These are phyloP conservation scores for Dichomitus squalens DNA, from an alignment of 1,284 basidiomycete genomes.

Conservation along the genomic window DNA sequence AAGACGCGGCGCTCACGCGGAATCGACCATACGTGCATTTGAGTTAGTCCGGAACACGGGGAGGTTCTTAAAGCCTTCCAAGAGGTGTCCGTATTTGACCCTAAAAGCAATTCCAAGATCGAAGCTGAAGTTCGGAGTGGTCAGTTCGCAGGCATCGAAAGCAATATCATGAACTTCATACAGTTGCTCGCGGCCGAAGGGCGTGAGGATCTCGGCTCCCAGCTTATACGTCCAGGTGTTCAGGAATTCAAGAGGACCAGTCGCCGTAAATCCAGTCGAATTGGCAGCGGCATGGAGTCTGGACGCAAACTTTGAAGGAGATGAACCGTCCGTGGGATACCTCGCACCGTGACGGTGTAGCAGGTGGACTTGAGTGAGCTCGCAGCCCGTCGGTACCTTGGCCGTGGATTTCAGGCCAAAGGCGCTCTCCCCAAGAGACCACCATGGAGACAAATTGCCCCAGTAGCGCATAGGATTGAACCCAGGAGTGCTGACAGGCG, in stretches of 20 bases:
- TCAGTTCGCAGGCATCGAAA: neutral
- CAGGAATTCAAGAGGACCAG: conserved; percentile 53
- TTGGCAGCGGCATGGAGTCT: conserved; percentile 41
- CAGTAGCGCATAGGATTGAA: conserved; percentile 40
- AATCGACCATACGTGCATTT: conserved; percentile 55
- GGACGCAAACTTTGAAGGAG: conserved; percentile 43
- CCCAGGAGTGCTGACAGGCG: neutral
- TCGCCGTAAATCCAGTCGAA: conserved; percentile 40
- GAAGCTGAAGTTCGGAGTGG: conserved; percentile 36
- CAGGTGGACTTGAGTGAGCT: conserved; percentile 53
- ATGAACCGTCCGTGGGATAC: conserved; percentile 47
- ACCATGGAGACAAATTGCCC: conserved; percentile 63
- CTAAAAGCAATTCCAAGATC: conserved; percentile 51
- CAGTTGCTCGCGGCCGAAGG: conserved; percentile 57
- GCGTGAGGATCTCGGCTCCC: conserved; percentile 60
- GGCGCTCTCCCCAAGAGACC: conserved; percentile 45
- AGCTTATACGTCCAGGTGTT: conserved; percentile 57
- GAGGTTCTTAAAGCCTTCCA: conserved; percentile 52
- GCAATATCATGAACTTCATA: conserved; percentile 30
- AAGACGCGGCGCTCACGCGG: conserved; percentile 42
- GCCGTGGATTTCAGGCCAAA: conserved; percentile 58
- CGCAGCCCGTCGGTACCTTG: conserved; percentile 50
- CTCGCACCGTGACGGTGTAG: conserved; percentile 59
- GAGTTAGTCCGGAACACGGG: conserved; percentile 67
- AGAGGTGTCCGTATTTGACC: conserved; percentile 57